Percentiles rank a stretch among this genome's conserved stretches.
These are phyloP conservation scores for Silene noctiflora DNA, from an alignment of 179 eudicot species.

Conservation along the genomic window DNA sequence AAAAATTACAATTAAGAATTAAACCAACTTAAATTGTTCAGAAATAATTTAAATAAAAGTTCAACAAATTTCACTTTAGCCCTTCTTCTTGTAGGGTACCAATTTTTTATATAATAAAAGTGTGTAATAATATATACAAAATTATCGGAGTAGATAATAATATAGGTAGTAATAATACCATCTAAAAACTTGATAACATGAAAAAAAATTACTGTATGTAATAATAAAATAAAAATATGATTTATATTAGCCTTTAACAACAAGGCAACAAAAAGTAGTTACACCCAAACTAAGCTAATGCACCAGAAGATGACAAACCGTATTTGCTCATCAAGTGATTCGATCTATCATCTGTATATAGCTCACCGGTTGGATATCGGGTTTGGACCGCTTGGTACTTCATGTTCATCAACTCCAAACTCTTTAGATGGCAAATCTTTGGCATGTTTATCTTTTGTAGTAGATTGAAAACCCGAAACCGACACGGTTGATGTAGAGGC, in stretches of 20 bases:
- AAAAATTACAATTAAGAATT: too few species aligned
- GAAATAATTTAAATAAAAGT: too few species aligned
- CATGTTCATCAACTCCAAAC: slow-evolving; percentile 61
- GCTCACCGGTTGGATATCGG: slow-evolving; percentile 62
- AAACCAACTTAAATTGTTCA: too few species aligned
- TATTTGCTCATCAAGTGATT: slow-evolving; percentile 1
- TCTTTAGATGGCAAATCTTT: slow-evolving; percentile 30
- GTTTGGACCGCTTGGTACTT: slow-evolving; percentile 91
- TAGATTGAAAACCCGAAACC: slow-evolving; percentile 26
- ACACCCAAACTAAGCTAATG: slow-evolving; percentile 15
- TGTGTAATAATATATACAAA: too few species aligned
- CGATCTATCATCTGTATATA: not conserved
- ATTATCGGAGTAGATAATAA: too few species aligned
- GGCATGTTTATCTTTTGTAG: slow-evolving; percentile 8
- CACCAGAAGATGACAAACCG: slow-evolving; percentile 11
- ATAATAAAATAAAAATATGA: slow-evolving; percentile 2
- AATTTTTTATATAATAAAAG: too few species aligned
- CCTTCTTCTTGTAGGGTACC: too few species aligned
- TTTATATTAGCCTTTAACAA: slow-evolving; percentile 16
- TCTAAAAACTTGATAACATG: too few species aligned
- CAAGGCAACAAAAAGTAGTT: slow-evolving; percentile 18
- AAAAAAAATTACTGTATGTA: not conserved
- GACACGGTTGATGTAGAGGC: not conserved
- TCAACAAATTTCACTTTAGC: too few species aligned
- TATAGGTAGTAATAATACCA: too few species aligned